Percentiles rank a stretch among this genome's conserved stretches.
Conservation (phyloP, 2,329 filamentous ascomycete species). For the Penicillium sp. region DNA sequence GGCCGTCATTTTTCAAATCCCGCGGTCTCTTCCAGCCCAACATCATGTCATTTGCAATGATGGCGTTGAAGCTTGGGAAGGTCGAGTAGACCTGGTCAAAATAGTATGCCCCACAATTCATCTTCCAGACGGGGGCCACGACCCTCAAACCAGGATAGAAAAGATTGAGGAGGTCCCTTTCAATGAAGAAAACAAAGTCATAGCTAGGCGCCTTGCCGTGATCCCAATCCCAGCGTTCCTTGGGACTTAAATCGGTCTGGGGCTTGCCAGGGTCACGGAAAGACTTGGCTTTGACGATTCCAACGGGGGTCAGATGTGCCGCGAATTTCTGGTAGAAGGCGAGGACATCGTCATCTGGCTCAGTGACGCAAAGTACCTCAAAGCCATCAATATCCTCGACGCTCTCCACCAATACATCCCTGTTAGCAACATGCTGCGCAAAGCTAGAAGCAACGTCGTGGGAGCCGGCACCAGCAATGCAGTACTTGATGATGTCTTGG, state of each 20-base stretch:
- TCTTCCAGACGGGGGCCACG: conserved; percentile 54
- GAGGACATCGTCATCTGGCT: conserved; percentile 45
- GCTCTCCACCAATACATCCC: conserved; percentile 42
- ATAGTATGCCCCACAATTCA: conserved; percentile 63
- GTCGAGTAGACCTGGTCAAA: conserved; percentile 59
- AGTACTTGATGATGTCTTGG: conserved; percentile 51
- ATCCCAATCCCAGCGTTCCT: conserved; percentile 31
- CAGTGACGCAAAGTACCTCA: conserved; percentile 58
- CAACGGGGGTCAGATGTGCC: conserved; percentile 49
- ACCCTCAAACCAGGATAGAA: conserved; percentile 67
- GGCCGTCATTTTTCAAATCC: neutral
- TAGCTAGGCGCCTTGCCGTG: conserved; percentile 18
- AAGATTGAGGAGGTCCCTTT: conserved; percentile 58
- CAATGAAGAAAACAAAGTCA: conserved; percentile 63
- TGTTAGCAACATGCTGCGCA: conserved; percentile 32
- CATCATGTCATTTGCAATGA: conserved; percentile 70
- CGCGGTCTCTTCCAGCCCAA: conserved; percentile 60
- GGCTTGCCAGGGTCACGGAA: conserved; percentile 49
- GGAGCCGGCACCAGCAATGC: conserved; percentile 48
- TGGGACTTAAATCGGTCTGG: conserved; percentile 37
- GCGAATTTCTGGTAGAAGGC: conserved; percentile 50
- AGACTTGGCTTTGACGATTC: conserved; percentile 53
- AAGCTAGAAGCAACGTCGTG: conserved; percentile 41
- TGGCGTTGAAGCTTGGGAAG: conserved; percentile 63
- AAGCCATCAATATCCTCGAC: conserved; percentile 57